These are phyloP conservation scores for Monosporascus sp. DNA, from an alignment of 2,329 filamentous ascomycete species.

Conservation along the genomic window DNA sequence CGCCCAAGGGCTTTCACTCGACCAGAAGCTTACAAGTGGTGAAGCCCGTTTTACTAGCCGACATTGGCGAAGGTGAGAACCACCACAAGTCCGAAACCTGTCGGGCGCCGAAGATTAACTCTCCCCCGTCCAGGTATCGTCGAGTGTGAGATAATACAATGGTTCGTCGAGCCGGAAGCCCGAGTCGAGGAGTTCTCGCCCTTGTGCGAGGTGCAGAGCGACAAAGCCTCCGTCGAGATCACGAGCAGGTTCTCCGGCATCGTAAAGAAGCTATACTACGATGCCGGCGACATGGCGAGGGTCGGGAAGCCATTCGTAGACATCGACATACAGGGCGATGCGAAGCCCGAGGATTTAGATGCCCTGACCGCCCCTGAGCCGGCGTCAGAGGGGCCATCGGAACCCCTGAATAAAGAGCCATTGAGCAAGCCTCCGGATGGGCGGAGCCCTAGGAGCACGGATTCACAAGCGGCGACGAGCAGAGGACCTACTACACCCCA, in stretches of 20 bases:
- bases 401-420: conserved; percentile 18
- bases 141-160: conserved; percentile 98
- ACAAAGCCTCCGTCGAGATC: conserved; percentile 89
- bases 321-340: conserved; percentile 82
- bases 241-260: conserved; percentile 93
- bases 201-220: conserved; percentile 95
- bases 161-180: conserved; percentile 96
- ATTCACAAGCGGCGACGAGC: conserved; percentile 5
- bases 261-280: conserved; percentile 94
- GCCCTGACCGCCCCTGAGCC: conserved; percentile 32
- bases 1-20: conserved; percentile 43
- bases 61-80: conserved; percentile 73
- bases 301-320: conserved; percentile 93
- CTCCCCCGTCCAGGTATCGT: conserved; percentile 69
- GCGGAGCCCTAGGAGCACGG: conserved; percentile 4
- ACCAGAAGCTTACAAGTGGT: conserved; percentile 49
- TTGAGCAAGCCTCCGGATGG: conserved; percentile 14
- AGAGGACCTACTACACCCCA: conserved; percentile 6
- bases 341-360: conserved; percentile 55
- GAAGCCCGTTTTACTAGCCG: conserved; percentile 76
- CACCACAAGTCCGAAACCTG: neutral
- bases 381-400: conserved; percentile 21
- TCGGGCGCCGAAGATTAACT: no score
- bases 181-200: conserved; percentile 97
- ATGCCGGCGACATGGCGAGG: conserved; percentile 91